Percentiles rank a stretch among this genome's conserved stretches.
These are phyloP conservation scores for Neurospora sp. DNA, from an alignment of 495 filamentous ascomycete species.

Conservation along the genomic window DNA sequence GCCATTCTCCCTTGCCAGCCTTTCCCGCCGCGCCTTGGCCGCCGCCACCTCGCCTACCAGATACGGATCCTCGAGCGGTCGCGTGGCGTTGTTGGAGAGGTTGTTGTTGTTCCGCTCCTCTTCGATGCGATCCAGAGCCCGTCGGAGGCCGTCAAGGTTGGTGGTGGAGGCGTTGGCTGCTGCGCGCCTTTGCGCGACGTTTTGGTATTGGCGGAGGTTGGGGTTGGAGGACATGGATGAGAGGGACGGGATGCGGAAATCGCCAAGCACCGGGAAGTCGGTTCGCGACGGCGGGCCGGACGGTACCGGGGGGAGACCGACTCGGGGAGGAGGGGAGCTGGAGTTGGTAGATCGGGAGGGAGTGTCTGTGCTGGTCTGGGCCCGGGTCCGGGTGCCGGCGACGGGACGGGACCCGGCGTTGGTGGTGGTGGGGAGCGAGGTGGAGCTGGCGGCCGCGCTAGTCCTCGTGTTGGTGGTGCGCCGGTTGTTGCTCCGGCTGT, in stretches of 20 bases:
- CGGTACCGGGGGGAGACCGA: conserved; percentile 19
- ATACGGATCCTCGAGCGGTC: conserved; percentile 43
- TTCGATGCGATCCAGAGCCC: conserved; percentile 23
- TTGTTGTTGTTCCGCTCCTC: conserved; percentile 15
- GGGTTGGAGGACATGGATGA: conserved; percentile 33
- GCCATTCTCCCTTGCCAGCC: conserved; percentile 35
- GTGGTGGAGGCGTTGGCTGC: conserved; percentile 14
- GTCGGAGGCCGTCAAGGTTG: conserved; percentile 14
- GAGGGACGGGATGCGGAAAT: conserved; percentile 36
- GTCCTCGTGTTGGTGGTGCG: neutral
- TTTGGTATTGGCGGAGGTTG: conserved; percentile 37
- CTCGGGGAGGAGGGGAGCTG: conserved; percentile 28
- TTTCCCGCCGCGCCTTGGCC: conserved; percentile 29
- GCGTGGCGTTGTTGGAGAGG: neutral
- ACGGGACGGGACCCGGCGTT: neutral
- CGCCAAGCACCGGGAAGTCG: conserved; percentile 10
- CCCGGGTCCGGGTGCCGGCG: neutral
- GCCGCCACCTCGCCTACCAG: conserved; percentile 44
- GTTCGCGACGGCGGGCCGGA: conserved; percentile 1
- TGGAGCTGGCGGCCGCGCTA: neutral
- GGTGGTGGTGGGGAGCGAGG: neutral
- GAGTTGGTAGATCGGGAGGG: neutral
- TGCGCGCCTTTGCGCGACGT: conserved; percentile 37
- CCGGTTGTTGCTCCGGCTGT: neutral
- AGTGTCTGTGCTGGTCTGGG: neutral